These are phyloP conservation scores for Canna indica DNA, from an alignment of 176 grass and related monocot species.

Conservation along the genomic window DNA sequence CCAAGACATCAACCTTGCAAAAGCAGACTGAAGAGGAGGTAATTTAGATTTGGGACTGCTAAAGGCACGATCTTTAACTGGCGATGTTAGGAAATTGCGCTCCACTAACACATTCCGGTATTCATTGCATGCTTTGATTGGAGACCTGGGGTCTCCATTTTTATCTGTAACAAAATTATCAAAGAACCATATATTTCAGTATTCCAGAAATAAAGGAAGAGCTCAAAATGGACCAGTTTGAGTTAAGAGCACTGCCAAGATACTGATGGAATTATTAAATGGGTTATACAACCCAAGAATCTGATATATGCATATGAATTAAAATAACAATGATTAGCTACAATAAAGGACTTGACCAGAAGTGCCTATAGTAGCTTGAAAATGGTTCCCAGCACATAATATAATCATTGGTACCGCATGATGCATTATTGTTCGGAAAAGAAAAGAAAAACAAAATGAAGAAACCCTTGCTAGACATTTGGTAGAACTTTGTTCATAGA, in stretches of 20 bases:
- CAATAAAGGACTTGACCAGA: neutral
- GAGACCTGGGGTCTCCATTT: constrained; percentile 54
- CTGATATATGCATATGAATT: neutral
- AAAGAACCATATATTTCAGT: neutral
- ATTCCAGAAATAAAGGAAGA: neutral
- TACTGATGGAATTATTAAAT: neutral
- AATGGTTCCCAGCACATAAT: neutral
- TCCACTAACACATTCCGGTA: constrained; percentile 65
- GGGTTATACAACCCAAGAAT: neutral
- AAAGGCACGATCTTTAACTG: constrained; percentile 46
- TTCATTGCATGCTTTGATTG: constrained; percentile 85
- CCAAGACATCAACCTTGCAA: constrained; percentile 59
- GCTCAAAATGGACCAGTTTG: neutral
- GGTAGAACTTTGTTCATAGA: neutral
- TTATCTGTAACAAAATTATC: constrained; percentile 39
- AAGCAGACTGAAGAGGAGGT: constrained; percentile 81
- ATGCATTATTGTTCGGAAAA: neutral
- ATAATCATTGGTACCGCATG: neutral
- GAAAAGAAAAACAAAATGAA: no score
- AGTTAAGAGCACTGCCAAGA: neutral
- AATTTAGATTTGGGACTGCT: constrained; percentile 62
- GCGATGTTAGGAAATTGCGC: constrained; percentile 70
- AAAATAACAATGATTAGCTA: neutral
- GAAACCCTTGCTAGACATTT: neutral
- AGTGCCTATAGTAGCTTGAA: neutral